These are phyloP conservation scores for Skeletonema grethae DNA, from an alignment of 108 stramenopile species.

Conservation along the genomic window DNA sequence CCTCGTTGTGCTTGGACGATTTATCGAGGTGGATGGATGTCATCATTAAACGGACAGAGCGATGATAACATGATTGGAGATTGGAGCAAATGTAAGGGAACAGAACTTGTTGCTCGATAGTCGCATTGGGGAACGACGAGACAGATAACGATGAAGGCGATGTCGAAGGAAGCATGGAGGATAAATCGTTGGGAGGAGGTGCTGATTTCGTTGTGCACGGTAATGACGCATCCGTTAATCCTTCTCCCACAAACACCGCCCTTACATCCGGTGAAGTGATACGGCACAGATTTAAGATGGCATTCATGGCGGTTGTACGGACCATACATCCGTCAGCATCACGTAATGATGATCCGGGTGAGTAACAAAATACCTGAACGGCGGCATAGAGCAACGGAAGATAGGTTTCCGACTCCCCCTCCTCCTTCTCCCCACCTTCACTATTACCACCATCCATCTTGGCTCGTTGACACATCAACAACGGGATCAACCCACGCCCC, in stretches of 20 bases:
- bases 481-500: constrained; percentile 28
- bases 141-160: background rate
- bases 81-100: constrained; percentile 45
- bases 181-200: constrained; percentile 8
- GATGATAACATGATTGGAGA: constrained; percentile 40
- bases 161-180: background rate
- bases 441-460: background rate
- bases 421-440: background rate
- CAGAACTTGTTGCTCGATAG: constrained; percentile 41
- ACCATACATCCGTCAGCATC: constrained; percentile 59
- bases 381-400: constrained; percentile 76
- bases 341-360: constrained; percentile 37
- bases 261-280: constrained; percentile 56
- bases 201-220: constrained; percentile 43
- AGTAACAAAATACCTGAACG: constrained; percentile 59
- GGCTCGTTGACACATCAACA: constrained; percentile 44
- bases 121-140: constrained; percentile 10
- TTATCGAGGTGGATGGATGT: constrained; percentile 32
- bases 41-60: constrained; percentile 44
- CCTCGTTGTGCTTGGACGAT: background rate
- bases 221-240: constrained; percentile 47
- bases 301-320: constrained; percentile 65
- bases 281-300: constrained; percentile 70
- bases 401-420: constrained; percentile 20
- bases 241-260: constrained; percentile 47